A percentile compares a stretch with the other conserved stretches of the same genome.
Evolutionary conservation across 176 grass and related monocot genomes (phyloP).

Genomic region (Dactylis glomerata): DNA sequence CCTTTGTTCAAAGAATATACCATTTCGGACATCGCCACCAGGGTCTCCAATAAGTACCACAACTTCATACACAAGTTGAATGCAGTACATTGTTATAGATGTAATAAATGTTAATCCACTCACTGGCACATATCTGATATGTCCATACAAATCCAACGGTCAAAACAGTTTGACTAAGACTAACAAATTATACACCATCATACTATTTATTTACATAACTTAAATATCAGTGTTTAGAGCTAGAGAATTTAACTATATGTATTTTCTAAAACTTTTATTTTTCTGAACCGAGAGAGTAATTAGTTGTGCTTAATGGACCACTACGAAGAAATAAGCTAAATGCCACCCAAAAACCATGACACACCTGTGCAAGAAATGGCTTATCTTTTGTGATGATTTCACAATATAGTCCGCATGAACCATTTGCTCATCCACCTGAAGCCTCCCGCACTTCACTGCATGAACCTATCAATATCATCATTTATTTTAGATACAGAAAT

Average conservation of each 20-base stretch:
- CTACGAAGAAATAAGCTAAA: background rate
- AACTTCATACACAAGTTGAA: background rate
- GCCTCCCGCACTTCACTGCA: conserved; percentile 77
- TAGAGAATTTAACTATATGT: background rate
- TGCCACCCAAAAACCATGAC: background rate
- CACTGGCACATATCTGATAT: background rate
- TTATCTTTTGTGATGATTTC: conserved; percentile 79
- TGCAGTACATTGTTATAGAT: background rate
- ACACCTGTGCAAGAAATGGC: conserved; percentile 93
- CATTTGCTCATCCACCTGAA: conserved; percentile 82
- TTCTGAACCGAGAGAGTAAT: no score
- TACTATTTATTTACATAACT: background rate
- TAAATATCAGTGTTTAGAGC: background rate
- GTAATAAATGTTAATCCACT: background rate
- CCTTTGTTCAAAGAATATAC: background rate
- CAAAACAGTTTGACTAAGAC: background rate
- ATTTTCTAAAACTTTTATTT: background rate
- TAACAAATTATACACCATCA: no score
- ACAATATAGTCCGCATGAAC: conserved; percentile 59
- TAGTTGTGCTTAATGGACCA: no score
- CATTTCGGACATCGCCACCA: background rate
- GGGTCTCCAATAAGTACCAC: background rate
- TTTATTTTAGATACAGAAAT: conserved; percentile 22
- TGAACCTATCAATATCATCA: conserved; percentile 44
- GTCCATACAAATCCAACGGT: background rate